Base-by-base conservation (phyloP, 2,329 filamentous ascomycete species). In the Ambrosiella cleistominuta region DNA sequence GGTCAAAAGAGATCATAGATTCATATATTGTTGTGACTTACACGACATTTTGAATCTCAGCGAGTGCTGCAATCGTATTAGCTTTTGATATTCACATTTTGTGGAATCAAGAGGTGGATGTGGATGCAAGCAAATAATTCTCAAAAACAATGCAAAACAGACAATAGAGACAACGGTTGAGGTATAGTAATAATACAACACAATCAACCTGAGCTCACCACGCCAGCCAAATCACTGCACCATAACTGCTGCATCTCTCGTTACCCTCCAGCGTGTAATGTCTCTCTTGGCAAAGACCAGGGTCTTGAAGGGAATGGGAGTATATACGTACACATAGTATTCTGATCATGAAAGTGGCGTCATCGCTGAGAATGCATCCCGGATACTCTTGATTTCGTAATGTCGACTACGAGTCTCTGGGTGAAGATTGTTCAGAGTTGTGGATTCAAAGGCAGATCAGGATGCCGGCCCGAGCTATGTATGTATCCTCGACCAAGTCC, bases 21-120 rank as follows among this genome's bases (percentile, higher is more conserved):
- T 40, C 49, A 50, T 37, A 35, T 15, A 47, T 7, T 39, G n/a
- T 45, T 44, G 49, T 55, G 12, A 71, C 71, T 62, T 74, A 75
- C 73, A 75, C 71, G 68, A 70, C 71, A 73, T 75, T 75, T 70
- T 70, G 70, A 68, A 75, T 70, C 69, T 73, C 70, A 67, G 68
- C 68, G 67, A 75, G 72, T 69, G 73, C 73, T 75, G 66, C 64
- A 60, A 66, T 27, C 3, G 27, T 27, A 5, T 27, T 27, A 27
- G 27, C 27, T 27, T 27, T 27, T 27, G 27, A 27, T 27, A 27
- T 27, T 27, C 27, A 27, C 3, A 27, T 27, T 27, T 27, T 27
- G 27, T 27, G 27, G 27, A 27, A 27, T 27, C 27, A 27, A 27
- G 27, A 27, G 4, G 27, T 27, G 3, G 27, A 3, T 27, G 27